A percentile compares a stretch with the other conserved stretches of the same genome.
These are phyloP conservation scores for Termitomyces sp. DNA, from an alignment of 768 basidiomycete genomes.

Conservation along the genomic window DNA sequence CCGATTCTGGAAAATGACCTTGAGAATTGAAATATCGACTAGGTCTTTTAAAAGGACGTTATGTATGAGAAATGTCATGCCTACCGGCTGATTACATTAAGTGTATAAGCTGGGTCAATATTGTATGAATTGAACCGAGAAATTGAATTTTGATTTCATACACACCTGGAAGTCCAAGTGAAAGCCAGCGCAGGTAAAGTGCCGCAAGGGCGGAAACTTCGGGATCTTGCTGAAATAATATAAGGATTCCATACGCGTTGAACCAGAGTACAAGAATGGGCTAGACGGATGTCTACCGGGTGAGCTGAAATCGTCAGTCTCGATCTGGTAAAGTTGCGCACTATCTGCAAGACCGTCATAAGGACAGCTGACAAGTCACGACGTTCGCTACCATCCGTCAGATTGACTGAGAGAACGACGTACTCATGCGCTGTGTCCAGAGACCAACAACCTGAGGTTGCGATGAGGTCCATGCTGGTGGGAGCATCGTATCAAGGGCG, in stretches of 20 bases:
- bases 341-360: conserved; percentile 42
- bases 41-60: background rate
- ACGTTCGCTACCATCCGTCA: background rate
- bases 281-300: conserved; percentile 31
- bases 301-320: background rate
- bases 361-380: conserved; percentile 44
- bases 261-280: conserved; percentile 71
- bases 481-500: conserved; percentile 88
- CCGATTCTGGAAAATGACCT: conserved; percentile 29
- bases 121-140: background rate
- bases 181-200: conserved; percentile 69
- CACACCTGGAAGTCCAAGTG: conserved; percentile 67
- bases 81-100: conserved; percentile 43
- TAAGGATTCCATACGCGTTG: conserved; percentile 72
- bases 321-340: conserved; percentile 25
- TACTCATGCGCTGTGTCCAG: conserved; percentile 86
- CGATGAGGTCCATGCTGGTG: conserved; percentile 89
- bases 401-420: background rate
- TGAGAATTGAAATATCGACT: conserved; percentile 84
- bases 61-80: conserved; percentile 2
- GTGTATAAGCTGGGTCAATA: conserved; percentile 35
- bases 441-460: conserved; percentile 87
- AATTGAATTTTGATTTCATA: background rate
- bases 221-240: conserved; percentile 72
- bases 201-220: conserved; percentile 76